Base-by-base conservation (phyloP, 768 basidiomycete species). In the Pleurotus giganteus region DNA sequence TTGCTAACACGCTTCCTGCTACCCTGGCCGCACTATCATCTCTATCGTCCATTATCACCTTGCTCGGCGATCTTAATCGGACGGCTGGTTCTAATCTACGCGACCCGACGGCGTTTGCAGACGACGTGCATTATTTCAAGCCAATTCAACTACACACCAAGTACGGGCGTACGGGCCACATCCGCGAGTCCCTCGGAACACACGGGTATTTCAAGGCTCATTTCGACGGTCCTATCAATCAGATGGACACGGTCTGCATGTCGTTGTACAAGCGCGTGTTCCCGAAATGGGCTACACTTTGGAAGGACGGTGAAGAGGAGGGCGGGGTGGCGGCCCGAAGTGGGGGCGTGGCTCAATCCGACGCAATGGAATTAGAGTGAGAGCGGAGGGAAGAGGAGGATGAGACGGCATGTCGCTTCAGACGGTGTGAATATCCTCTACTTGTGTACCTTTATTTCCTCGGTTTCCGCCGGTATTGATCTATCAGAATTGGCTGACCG, bases 171-270 rank as follows among this genome's bases (percentile, higher is more conserved):
- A 79, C 78, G 23, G 97, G 96, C 2, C 94, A 99, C 69, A 91
- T 95, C 61, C 79, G 78, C 45, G 95, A 94, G 71, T 88, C 92
- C 7, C 85, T 99, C 15, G 96, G 96, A 44, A 98, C 94, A 27
- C 96, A 99, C 65, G 97, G 96, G 27, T 94, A 98, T 72, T 93
- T 94, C 81, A 98, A 98, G 76, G 95, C 94, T 15, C 83, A 91
- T 68, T 94, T 94, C 70, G 94, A 97, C 65, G 92, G 91, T 12
- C 91, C 89, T 19, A 85, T 98, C 62, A 88, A 82, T 65, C 93
- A 94, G 75, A 96, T 97, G 94, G 97, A 98, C 61, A 96, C 94
- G 13, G 82, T 98, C 54, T 97, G 94, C 69, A 89, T 98, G 88
- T 85, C 87, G 42, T 66, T 99, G 55, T 98, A 99, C 74, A 99